Evolutionary conservation across 2,329 filamentous ascomycete genomes (phyloP).

Genomic region (Pseudopithomyces maydicus): DNA sequence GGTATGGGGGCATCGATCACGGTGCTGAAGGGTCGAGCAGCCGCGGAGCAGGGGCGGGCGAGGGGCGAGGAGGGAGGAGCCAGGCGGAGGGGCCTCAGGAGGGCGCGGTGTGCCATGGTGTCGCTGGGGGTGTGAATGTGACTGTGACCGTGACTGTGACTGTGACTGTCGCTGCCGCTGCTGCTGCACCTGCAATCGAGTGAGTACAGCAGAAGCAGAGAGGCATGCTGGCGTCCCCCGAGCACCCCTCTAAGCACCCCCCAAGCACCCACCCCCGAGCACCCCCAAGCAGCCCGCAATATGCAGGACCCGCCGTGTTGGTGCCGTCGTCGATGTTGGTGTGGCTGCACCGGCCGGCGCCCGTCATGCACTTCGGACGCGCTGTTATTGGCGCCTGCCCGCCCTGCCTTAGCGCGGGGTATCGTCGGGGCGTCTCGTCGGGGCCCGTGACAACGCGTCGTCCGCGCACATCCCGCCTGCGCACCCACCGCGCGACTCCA

Average conservation of each 20-base stretch:
- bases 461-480: neutral
- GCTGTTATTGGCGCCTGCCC: conserved; percentile 8
- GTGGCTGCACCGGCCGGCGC: neutral
- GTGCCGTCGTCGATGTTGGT: neutral
- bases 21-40: conserved; percentile 36
- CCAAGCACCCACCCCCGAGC: no score
- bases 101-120: conserved; percentile 11
- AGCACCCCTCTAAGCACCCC: no score
- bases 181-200: neutral
- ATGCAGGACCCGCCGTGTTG: conserved; percentile 1
- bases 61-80: neutral
- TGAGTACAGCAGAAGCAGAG: neutral
- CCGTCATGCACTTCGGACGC: neutral
- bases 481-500: neutral
- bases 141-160: no score
- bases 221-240: neutral
- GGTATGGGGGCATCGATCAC: conserved; percentile 37
- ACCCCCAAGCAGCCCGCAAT: neutral
- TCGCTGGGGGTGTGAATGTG: no score
- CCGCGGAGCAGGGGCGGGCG: neutral
- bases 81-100: conserved; percentile 16
- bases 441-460: conserved; percentile 9
- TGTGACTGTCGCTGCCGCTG: neutral
- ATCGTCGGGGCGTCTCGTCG: conserved; percentile 3
- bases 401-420: conserved; percentile 6